These are phyloP conservation scores for Hypoxylon crocopeplum DNA, from an alignment of 495 filamentous ascomycete species.

Conservation along the genomic window DNA sequence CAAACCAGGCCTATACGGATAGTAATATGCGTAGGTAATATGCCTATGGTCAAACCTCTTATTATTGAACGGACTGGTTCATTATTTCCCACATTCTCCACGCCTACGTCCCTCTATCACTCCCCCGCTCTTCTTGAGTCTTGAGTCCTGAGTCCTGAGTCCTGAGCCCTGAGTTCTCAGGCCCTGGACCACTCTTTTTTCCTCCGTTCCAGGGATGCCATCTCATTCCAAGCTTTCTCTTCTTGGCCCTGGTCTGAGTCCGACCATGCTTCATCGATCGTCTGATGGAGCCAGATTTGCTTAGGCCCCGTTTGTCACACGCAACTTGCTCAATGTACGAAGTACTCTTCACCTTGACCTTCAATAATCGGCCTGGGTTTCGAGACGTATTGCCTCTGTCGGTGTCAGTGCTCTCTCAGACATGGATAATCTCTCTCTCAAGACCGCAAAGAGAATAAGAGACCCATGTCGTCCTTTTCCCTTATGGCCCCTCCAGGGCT, in stretches of 20 bases:
- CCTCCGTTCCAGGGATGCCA: constrained; percentile 33
- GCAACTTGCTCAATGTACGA: not conserved
- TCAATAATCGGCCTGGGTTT: constrained; percentile 31
- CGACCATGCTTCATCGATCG: constrained; percentile 42
- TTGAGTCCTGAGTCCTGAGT: not conserved
- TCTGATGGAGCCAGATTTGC: constrained; percentile 40
- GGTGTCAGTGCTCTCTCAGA: constrained; percentile 36
- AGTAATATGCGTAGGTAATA: constrained; percentile 9
- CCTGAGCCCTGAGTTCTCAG: not conserved
- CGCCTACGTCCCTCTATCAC: not conserved
- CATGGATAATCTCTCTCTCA: constrained; percentile 37
- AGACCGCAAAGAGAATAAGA: not conserved
- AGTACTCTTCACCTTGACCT: constrained; percentile 14
- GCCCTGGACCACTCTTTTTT: constrained; percentile 27
- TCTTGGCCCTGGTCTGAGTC: constrained; percentile 35
- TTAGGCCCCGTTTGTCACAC: constrained; percentile 40
- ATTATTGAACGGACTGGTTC: constrained; percentile 13
- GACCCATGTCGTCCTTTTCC: constrained; percentile 29
- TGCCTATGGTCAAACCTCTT: constrained; percentile 11
- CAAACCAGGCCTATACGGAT: constrained; percentile 7
- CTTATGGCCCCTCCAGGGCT: constrained; percentile 10
- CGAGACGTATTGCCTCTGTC: constrained; percentile 32
- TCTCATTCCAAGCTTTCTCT: constrained; percentile 35
- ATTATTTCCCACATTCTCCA: constrained; percentile 18
- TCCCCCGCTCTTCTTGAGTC: constrained; percentile 17